Base-by-base conservation (phyloP, 1,139 yeast species). In the Candida buenavistaensis region DNA sequence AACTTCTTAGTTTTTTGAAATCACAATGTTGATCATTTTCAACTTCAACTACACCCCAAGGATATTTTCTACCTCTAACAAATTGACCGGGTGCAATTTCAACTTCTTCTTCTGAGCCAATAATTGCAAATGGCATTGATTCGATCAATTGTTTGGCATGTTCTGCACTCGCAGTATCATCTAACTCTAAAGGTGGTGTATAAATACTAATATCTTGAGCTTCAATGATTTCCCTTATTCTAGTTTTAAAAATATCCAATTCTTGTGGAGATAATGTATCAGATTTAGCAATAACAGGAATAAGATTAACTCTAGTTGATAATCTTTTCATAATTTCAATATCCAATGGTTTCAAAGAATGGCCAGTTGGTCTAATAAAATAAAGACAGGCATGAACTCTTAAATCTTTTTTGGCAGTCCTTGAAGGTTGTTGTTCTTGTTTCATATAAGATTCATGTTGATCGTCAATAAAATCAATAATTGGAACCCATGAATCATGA, bases 21-120 rank as follows among this genome's bases (percentile, higher is more conserved):
- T 92, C 98, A 65, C 97, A 90, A 59, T 92, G 97, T 43, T 76
- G 75, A 56, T 90, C 97, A 61, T 92, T 92, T 62, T 92, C 98
- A 35, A 92, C 96, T 62, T 92, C 97, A 34, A 92, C 97, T 36
- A 87, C 72, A 28, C 98, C 98, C 98, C 98, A 92, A 44, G 95
- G 90, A 57, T 92, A 92, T 59, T 87, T 87, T 64, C 99, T 82
- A 30, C 96, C 98, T 45, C 85, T 77, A 32, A 88, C 90, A 45
- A 76, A 69, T 45, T 78, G 74, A 25, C 96, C 97, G 30, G 83
- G 80, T 15, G 80, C 72, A 34, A 82, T 72, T 54, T 87, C 90
- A 43, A 80, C 82, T 53, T 86, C 95, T 44, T 82, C 82, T 58
- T 88, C 96, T 8, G 96, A 83, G 2, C 97, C 97, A 62, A 92